Base-by-base conservation (phyloP, 1,284 basidiomycete genomes). In the Singerocomus rubriflavus region DNA sequence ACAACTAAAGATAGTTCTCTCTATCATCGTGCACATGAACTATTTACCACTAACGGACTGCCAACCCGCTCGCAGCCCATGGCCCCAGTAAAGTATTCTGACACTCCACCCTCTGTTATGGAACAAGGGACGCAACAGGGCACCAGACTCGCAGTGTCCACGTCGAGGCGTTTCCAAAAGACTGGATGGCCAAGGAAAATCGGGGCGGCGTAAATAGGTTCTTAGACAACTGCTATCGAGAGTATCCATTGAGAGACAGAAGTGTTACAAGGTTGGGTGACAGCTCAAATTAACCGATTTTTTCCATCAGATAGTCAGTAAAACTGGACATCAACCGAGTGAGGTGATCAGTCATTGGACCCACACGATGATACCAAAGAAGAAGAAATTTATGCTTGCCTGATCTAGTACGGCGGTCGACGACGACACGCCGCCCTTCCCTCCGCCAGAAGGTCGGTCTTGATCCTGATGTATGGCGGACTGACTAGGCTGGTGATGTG, bases 331-430 rank as follows among this genome's bases (percentile, higher is more conserved):
- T 17, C 37, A 17, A 48, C 13, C 17, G 17, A 34, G n/a, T 3
- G 2, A 30, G 21, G 10, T 26, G 4, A 36, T 60, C 48, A 44
- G 29, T 16, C 16, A 21, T 13, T 25, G 44, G 13, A 32, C 33
- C 26, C 30, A 21, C 4, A 5, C 25, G 26, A 29, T 10, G 30
- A 31, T 11, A 7, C 2, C 16, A 27, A 17, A 25, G 8, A n/a
- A 25, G 8, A n/a, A 21, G 21, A 21, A 21, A 21, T 21, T 21
- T 4, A 37, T 36, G 29, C 58, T 53, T 32, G 52, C 53, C 54
- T 67, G 65, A 3, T 64, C 62, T 53, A 64, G 30, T 25, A 48
- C 66, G 0, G 50, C 16, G 10, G 47, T 42, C 5, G 59, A 58
- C 16, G 62, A 61, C 14, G 65, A 43, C 21, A 53, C 46, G 32